These are phyloP conservation scores for Fimicolochytrium jonesii DNA, from an alignment of 192 early-diverging fungal genomes.

Conservation along the genomic window DNA sequence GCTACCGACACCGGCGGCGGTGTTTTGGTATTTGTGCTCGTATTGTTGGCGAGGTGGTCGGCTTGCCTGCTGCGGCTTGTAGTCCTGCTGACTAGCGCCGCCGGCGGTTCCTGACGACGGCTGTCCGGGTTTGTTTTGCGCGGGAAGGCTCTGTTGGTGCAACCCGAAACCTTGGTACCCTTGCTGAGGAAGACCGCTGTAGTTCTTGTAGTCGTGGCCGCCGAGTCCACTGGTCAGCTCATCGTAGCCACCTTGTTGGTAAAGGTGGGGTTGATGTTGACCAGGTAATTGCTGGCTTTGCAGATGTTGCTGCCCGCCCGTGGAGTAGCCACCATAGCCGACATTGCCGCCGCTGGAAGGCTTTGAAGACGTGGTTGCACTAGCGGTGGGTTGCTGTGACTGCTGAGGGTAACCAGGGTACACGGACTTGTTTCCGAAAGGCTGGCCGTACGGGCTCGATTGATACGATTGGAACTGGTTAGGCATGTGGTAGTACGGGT, in stretches of 20 bases:
- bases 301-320: neutral
- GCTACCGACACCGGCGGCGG: too few species aligned
- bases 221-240: constrained; percentile 14
- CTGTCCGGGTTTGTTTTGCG: too few species aligned
- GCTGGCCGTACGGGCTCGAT: constrained; percentile 81
- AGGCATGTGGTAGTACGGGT: constrained; percentile 73
- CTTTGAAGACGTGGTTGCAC: neutral
- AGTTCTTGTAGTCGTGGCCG: constrained; percentile 20
- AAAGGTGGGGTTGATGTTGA: constrained; percentile 18
- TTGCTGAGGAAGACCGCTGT: constrained; percentile 17
- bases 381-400: constrained; percentile 21
- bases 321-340: neutral
- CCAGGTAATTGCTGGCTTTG: constrained; percentile 6
- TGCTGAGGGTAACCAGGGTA: constrained; percentile 74
- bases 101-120: too few species aligned
- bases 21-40: too few species aligned
- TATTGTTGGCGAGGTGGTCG: too few species aligned
- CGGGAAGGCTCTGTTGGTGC: constrained; percentile 18
- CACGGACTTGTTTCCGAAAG: constrained; percentile 85
- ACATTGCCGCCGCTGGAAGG: neutral
- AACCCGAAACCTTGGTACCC: constrained; percentile 4
- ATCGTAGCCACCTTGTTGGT: constrained; percentile 24
- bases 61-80: too few species aligned
- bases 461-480: constrained; percentile 81
- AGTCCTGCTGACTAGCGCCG: too few species aligned